Percentiles rank a stretch among this genome's conserved stretches.
Evolutionary conservation across 2,329 filamentous ascomycete species (phyloP).

Genomic region (Capronia coronata): DNA sequence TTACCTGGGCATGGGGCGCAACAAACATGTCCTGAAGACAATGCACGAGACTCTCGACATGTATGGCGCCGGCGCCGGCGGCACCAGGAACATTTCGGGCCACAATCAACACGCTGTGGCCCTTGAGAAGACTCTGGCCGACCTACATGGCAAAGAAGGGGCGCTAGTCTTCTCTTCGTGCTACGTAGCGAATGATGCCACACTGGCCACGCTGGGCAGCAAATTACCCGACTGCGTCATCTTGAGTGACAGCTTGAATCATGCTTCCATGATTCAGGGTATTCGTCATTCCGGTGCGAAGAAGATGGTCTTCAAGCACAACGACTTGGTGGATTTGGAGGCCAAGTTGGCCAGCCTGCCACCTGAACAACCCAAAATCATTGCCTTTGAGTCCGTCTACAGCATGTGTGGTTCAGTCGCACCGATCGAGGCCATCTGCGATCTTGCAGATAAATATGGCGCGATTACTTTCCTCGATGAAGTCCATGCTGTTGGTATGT

Average conservation of each 20-base stretch:
- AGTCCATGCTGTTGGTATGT: constrained; percentile 99
- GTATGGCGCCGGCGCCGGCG: constrained; percentile 91
- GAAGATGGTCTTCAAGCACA: constrained; percentile 99
- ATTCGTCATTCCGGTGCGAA: constrained; percentile 95
- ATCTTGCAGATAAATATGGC: constrained; percentile 94
- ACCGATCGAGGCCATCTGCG: constrained; percentile 91
- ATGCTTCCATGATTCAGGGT: constrained; percentile 98
- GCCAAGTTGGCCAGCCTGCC: constrained; percentile 84
- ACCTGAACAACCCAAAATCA: constrained; percentile 84
- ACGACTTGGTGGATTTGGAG: constrained; percentile 88
- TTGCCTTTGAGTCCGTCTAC: constrained; percentile 97
- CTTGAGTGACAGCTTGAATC: constrained; percentile 93
- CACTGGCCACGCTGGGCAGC: constrained; percentile 90
- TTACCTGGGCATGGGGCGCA: constrained; percentile 95
- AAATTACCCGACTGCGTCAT: constrained; percentile 96
- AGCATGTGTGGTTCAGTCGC: constrained; percentile 98
- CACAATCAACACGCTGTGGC: constrained; percentile 92
- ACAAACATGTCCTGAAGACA: constrained; percentile 72
- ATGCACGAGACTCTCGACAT: constrained; percentile 95
- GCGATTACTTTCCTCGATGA: constrained; percentile 97
- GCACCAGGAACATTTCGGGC: constrained; percentile 94
- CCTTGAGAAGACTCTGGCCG: constrained; percentile 74
- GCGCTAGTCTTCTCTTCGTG: constrained; percentile 95
- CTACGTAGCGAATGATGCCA: constrained; percentile 97
- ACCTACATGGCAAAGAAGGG: constrained; percentile 83